Percentiles rank a stretch among this genome's conserved stretches.
Conservation (phyloP, 2,329 filamentous ascomycete genomes). For the Curvularia verruculosa region DNA sequence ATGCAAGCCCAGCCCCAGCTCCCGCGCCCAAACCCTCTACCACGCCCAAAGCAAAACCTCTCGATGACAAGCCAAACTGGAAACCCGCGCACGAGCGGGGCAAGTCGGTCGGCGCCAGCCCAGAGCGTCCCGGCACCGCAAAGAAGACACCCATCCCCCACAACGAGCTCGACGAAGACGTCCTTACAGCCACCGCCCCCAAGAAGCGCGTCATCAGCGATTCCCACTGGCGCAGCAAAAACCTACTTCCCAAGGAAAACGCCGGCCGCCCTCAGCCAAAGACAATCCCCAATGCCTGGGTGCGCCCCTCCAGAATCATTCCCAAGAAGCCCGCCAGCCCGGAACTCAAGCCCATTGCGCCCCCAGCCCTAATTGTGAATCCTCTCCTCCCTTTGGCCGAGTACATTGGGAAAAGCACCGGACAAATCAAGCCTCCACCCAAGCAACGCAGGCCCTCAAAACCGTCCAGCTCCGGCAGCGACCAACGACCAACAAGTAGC, state of each 20-base stretch:
- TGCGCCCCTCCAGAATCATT: slow-evolving; percentile 42
- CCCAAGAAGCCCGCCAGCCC: slow-evolving; percentile 24
- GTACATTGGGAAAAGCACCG: slow-evolving; percentile 37
- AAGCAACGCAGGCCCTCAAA: slow-evolving; percentile 39
- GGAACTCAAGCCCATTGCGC: slow-evolving; percentile 18
- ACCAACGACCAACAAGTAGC: slow-evolving; percentile 42
- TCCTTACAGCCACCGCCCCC: slow-evolving; percentile 66
- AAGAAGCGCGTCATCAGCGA: slow-evolving; percentile 94
- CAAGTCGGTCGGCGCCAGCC: slow-evolving; percentile 33
- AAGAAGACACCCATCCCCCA: slow-evolving; percentile 40
- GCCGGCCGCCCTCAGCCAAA: slow-evolving; percentile 40
- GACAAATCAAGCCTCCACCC: slow-evolving; percentile 30
- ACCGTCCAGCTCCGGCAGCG: slow-evolving; percentile 40
- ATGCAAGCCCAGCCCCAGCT: slow-evolving; percentile 9
- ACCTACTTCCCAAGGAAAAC: slow-evolving; percentile 43
- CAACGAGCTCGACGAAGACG: slow-evolving; percentile 53
- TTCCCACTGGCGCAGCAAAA: slow-evolving; percentile 77
- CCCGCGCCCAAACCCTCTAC: slow-evolving; percentile 25
- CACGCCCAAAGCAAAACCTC: slow-evolving; percentile 34
- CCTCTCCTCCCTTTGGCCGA: slow-evolving; percentile 29
- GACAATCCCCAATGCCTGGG: slow-evolving; percentile 48
- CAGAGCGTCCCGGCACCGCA: slow-evolving; percentile 39
- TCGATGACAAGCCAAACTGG: slow-evolving; percentile 38
- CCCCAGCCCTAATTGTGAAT: slow-evolving; percentile 20
- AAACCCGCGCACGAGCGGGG: slow-evolving; percentile 31